Percentiles rank a stretch among this genome's conserved stretches.
phyloP scores from a whole-genome alignment of 2,329 filamentous ascomycete genomes.

The Apiospora kogelbergensis region DNA sequence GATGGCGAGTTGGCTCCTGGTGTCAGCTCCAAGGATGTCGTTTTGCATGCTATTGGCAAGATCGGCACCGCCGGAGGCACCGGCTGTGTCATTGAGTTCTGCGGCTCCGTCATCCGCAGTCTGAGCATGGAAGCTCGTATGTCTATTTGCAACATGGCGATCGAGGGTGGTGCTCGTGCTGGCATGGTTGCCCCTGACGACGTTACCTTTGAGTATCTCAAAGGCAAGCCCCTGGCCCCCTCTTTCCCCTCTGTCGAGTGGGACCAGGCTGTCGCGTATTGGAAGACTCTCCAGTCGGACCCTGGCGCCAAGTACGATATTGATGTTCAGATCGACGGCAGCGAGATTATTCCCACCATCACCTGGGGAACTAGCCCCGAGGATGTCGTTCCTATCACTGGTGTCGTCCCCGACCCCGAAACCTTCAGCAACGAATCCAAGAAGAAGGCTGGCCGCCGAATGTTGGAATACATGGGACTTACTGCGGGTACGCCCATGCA shows the following conservation, averaged over 20 bases:
- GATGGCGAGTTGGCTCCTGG: conserved; percentile 87
- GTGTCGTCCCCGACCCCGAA: conserved; percentile 84
- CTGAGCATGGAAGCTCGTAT: conserved; percentile 97
- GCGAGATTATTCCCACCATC: conserved; percentile 90
- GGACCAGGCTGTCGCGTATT: conserved; percentile 86
- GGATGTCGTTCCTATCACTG: conserved; percentile 93
- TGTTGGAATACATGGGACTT: conserved; percentile 96
- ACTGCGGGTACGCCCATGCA: conserved; percentile 84
- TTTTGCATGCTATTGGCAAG: conserved; percentile 87
- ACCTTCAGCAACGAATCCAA: conserved; percentile 79
- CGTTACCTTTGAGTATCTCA: conserved; percentile 91
- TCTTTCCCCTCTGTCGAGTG: conserved; percentile 82
- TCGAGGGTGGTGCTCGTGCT: conserved; percentile 91
- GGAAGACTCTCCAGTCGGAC: conserved; percentile 83
- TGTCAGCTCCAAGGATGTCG: conserved; percentile 93
- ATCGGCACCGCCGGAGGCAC: conserved; percentile 96
- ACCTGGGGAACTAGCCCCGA: conserved; percentile 98
- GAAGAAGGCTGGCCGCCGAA: conserved; percentile 75
- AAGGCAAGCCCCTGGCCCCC: conserved; percentile 85
- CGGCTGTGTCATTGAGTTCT: conserved; percentile 95
- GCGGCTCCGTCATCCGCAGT: conserved; percentile 84
- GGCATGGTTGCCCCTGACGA: conserved; percentile 97
- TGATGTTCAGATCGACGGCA: conserved; percentile 85
- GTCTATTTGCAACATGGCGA: conserved; percentile 99
- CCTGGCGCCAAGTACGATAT: conserved; percentile 86